Percentiles rank a stretch among this genome's conserved stretches.
Evolutionary conservation across 306 rosid species (phyloP).

Genomic region (Malus fusca): DNA sequence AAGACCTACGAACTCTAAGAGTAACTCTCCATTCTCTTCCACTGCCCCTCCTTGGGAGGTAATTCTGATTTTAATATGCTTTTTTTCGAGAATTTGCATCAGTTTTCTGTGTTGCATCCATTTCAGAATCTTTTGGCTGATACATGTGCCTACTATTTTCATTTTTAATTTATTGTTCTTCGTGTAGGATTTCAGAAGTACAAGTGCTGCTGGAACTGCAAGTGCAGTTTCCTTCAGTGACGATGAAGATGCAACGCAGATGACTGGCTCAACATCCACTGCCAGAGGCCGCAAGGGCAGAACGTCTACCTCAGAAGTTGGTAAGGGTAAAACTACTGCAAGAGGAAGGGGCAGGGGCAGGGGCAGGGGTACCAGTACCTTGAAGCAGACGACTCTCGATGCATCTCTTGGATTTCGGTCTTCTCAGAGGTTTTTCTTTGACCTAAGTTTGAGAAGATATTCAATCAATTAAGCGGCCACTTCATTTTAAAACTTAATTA

Average conservation of each 20-base stretch:
- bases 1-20: constrained; percentile 52
- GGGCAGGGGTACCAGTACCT: constrained; percentile 54
- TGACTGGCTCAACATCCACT: constrained; percentile 47
- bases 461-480: neutral
- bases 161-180: constrained; percentile 13
- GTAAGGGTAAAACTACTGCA: constrained; percentile 36
- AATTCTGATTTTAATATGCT: constrained; percentile 17
- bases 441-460: constrained; percentile 5
- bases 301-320: constrained; percentile 29
- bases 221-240: constrained; percentile 79
- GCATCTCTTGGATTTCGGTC: constrained; percentile 68
- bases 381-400: constrained; percentile 93
- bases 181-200: constrained; percentile 49
- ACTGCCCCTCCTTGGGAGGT: constrained; percentile 52
- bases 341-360: constrained; percentile 85
- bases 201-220: constrained; percentile 55
- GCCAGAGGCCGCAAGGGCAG: constrained; percentile 66
- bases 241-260: constrained; percentile 63
- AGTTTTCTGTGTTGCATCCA: neutral
- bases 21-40: constrained; percentile 36
- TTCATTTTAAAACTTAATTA: neutral
- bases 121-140: constrained; percentile 1
- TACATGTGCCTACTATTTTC: neutral
- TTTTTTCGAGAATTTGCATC: neutral
- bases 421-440: constrained; percentile 62